Evolutionary conservation across 1,284 basidiomycete species (phyloP).

Genomic region (Coniferiporia sulphurascens): DNA sequence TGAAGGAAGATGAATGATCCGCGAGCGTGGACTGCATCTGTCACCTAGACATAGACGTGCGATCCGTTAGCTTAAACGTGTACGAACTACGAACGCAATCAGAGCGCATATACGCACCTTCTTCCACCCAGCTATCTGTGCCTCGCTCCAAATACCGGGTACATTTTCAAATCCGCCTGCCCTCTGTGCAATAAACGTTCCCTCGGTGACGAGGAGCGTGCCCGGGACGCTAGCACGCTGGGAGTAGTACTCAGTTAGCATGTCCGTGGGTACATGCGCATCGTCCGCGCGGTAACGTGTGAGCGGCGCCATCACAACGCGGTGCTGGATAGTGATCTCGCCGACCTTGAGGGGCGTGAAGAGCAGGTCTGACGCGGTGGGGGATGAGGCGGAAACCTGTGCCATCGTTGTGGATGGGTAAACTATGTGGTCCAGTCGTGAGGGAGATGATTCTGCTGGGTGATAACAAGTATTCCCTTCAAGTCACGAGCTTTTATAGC

Average conservation of each 20-base stretch:
- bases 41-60: slow-evolving; percentile 19
- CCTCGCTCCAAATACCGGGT: slow-evolving; percentile 25
- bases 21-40: slow-evolving; percentile 38
- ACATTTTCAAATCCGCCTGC: slow-evolving; percentile 21
- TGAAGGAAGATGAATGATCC: slow-evolving; percentile 43
- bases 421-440: no score
- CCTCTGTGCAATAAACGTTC: slow-evolving; percentile 24
- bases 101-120: slow-evolving; percentile 17
- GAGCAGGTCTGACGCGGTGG: slow-evolving; percentile 13
- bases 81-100: background rate
- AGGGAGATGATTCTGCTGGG: no score
- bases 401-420: no score
- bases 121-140: slow-evolving; percentile 30
- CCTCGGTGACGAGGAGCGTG: slow-evolving; percentile 30
- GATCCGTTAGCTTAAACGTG: background rate
- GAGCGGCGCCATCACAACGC: slow-evolving; percentile 30
- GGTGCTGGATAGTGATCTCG: slow-evolving; percentile 23
- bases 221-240: slow-evolving; percentile 27
- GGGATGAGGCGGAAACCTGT: background rate
- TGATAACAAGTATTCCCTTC: no score
- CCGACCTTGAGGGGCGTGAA: slow-evolving; percentile 30
- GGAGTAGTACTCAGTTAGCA: slow-evolving; percentile 25
- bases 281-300: slow-evolving; percentile 29
- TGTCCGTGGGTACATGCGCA: slow-evolving; percentile 22
- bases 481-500: no score